Conservation (phyloP, 192 early-diverging fungal species). For the Coemansia sp. region DNA sequence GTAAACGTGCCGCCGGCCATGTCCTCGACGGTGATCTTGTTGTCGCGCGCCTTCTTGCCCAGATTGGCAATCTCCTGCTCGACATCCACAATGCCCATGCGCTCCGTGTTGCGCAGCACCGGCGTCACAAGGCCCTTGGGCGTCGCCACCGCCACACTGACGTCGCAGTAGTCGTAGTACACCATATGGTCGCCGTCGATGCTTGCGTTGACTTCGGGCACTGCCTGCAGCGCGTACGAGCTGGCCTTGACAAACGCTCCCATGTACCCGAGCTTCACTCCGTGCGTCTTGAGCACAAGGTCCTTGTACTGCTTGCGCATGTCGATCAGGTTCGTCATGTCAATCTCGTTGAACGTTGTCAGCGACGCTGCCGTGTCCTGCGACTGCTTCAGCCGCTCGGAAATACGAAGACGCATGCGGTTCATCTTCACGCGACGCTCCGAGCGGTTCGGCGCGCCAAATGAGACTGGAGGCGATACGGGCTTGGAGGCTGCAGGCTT, state of each 20-base stretch:
- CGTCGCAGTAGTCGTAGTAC: constrained; percentile 93
- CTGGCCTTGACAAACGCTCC: constrained; percentile 94
- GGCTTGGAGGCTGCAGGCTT: constrained; percentile 25
- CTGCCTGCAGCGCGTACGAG: constrained; percentile 77
- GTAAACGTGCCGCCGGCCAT: constrained; percentile 98
- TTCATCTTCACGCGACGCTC: constrained; percentile 87
- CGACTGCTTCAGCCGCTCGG: constrained; percentile 94
- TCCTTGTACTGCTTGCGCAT: constrained; percentile 95
- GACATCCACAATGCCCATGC: constrained; percentile 81
- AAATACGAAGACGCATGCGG: constrained; percentile 93
- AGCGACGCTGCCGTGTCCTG: constrained; percentile 95
- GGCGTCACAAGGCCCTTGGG: constrained; percentile 99
- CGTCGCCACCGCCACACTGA: constrained; percentile 95
- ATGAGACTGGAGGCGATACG: constrained; percentile 21
- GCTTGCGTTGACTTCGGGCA: constrained; percentile 92
- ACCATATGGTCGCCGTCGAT: constrained; percentile 91
- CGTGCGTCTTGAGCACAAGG: constrained; percentile 87
- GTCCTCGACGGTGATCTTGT: constrained; percentile 96
- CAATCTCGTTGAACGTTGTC: constrained; percentile 99
- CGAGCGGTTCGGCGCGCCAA: constrained; percentile 34
- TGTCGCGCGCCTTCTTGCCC: constrained; percentile 87
- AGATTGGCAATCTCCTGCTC: constrained; percentile 89
- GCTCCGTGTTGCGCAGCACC: constrained; percentile 88
- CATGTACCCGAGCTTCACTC: constrained; percentile 98
- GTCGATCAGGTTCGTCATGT: constrained; percentile 94